phyloP scores from a whole-genome alignment of 2,329 filamentous ascomycete species.

The Fonsecaea monophora region DNA sequence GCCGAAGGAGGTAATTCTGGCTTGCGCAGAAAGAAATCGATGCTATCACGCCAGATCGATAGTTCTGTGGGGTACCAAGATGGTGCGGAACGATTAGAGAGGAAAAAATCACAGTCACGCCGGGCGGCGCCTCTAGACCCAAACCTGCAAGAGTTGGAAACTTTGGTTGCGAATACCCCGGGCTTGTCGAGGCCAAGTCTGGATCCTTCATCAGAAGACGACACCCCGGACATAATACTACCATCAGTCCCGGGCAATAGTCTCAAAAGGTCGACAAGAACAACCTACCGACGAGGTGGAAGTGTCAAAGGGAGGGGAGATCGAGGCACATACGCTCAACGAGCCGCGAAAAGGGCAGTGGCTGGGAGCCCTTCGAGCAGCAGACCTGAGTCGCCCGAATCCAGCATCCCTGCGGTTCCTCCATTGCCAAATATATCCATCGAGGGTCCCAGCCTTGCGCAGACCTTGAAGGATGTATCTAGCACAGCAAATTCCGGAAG shows the following conservation, averaged over 20 bases:
- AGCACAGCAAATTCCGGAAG: constrained; percentile 37
- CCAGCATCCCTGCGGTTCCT: constrained; percentile 42
- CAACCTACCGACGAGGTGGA: constrained; percentile 89
- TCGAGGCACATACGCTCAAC: constrained; percentile 75
- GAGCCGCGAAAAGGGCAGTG: constrained; percentile 62
- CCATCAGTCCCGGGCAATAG: constrained; percentile 77
- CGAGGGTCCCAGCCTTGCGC: constrained; percentile 52
- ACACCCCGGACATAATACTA: constrained; percentile 70
- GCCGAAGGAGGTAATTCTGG: constrained; percentile 55
- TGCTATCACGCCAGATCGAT: constrained; percentile 91
- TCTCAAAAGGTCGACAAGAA: constrained; percentile 86
- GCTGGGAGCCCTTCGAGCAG: constrained; percentile 42
- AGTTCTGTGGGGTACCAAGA: constrained; percentile 77
- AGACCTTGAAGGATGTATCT: constrained; percentile 51
- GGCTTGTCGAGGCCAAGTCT: constrained; percentile 62
- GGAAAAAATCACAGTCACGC: constrained; percentile 69
- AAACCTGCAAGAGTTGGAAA: constrained; percentile 74
- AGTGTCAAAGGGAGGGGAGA: constrained; percentile 68
- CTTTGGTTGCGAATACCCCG: constrained; percentile 75
- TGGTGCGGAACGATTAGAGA: constrained; percentile 78
- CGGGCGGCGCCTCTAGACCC: constrained; percentile 64
- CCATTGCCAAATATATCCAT: constrained; percentile 43
- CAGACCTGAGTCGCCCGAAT: constrained; percentile 33
- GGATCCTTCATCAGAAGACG: constrained; percentile 62
- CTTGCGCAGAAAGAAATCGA: constrained; percentile 87